Evolutionary conservation across 1,284 basidiomycete genomes (phyloP).

Genomic region (Athelia psychrophila): DNA sequence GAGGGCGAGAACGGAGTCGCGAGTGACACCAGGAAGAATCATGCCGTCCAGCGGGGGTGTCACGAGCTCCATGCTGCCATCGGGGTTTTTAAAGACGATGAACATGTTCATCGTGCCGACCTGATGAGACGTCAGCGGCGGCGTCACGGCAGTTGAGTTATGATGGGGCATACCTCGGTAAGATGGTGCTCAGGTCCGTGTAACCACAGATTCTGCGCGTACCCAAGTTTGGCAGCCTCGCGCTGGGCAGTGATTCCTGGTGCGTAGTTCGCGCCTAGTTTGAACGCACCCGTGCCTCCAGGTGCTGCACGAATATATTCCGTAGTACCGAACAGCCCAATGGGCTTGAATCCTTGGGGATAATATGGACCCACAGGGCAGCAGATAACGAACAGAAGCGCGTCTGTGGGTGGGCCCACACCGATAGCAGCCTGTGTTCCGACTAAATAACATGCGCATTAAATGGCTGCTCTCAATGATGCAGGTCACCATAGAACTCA

Average conservation of each 20-base stretch:
- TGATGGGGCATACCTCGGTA: slow-evolving; percentile 57
- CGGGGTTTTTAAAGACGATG: slow-evolving; percentile 73
- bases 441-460: slow-evolving; percentile 45
- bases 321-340: slow-evolving; percentile 89
- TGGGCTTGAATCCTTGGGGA: slow-evolving; percentile 93
- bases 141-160: not conserved
- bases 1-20: slow-evolving; percentile 86
- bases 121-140: slow-evolving; percentile 22
- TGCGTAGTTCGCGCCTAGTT: slow-evolving; percentile 91
- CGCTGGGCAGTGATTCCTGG: slow-evolving; percentile 89
- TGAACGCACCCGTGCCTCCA: slow-evolving; percentile 92
- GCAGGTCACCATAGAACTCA: slow-evolving; percentile 30
- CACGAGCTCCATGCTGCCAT: slow-evolving; percentile 82
- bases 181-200: slow-evolving; percentile 84
- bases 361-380: slow-evolving; percentile 96
- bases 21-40: slow-evolving; percentile 95
- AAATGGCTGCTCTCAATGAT: slow-evolving; percentile 4
- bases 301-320: slow-evolving; percentile 89
- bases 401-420: slow-evolving; percentile 84
- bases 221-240: slow-evolving; percentile 80
- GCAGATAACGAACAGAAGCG: slow-evolving; percentile 93
- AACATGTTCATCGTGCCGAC: slow-evolving; percentile 98
- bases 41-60: slow-evolving; percentile 94
- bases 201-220: slow-evolving; percentile 95
- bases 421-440: slow-evolving; percentile 90